Base-by-base conservation (phyloP, 805 yeast species). In the Candida yuanshanica region DNA sequence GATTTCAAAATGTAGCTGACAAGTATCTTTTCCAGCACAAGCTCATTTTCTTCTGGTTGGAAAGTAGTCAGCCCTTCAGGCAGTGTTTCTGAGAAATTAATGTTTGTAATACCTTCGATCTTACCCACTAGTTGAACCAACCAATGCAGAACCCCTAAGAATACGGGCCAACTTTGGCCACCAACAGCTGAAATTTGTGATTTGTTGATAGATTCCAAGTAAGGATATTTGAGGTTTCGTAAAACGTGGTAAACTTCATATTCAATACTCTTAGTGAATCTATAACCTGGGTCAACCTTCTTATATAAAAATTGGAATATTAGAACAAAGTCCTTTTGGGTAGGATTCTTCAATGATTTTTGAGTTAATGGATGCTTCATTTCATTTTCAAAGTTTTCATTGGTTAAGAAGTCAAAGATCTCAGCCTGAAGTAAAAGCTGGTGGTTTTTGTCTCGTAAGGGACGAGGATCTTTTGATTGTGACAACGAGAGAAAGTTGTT, bases 151-250 rank as follows among this genome's bases (percentile, higher is more conserved):
- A 90, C 77, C 1, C 93, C 95, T 33, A 89, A 60, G 49, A 87
- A 85, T 7, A 74, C 73, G 11, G 86, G 88, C 96, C 96, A 89
- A 49, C 79, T 80, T 37, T 83, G 79, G 3, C 95, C 95, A 6
- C 96, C 96, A 11, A 87, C 96, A 0, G 96, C 96, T 29, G 89
- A 78, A 29, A 89, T 81, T 56, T 87, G 95, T 1, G 93, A 82
- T 54, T 89, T 81, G 59, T 83, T 85, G 31, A 90, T 79, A 0
- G 85, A 68, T 32, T 84, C 95, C 43, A 87, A 60, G 58, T 82
- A 87, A 2, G 97, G 96, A 53, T 89, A 89, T 37, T 75, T 76
- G 45, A 88, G 59, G 27, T 69, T 70, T 55, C 77, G 81, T 51
- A 89, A 64, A 16, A 86, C 63, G 16, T 74, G 70, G 46, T 80